Evolutionary conservation across 345 rosid genomes (phyloP).

Genomic region (Syzygium oleosum): DNA sequence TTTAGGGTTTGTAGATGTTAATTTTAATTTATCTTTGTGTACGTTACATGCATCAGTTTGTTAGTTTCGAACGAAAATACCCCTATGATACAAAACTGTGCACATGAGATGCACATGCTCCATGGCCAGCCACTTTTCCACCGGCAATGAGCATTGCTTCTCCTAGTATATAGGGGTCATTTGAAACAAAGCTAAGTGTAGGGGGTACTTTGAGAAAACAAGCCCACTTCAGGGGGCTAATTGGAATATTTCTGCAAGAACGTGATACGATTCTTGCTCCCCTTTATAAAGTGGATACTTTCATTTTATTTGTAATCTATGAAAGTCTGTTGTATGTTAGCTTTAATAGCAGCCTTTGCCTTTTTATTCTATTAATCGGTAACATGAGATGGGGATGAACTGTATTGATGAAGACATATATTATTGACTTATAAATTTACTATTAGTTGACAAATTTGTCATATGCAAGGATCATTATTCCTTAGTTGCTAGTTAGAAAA

Average conservation of each 20-base stretch:
- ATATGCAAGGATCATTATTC: neutral
- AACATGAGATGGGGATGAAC: neutral
- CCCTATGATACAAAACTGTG: neutral
- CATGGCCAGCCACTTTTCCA: neutral
- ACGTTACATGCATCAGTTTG: neutral
- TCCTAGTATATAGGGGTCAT: neutral
- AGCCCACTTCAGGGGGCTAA: neutral
- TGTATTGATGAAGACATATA: neutral
- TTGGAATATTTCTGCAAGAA: neutral
- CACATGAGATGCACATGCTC: neutral
- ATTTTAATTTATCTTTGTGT: neutral
- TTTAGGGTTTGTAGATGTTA: neutral
- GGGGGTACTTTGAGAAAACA: neutral
- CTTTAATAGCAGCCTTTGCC: neutral
- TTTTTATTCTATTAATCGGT: neutral
- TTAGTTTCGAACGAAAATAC: neutral
- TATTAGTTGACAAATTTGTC: neutral
- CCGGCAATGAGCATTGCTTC: neutral
- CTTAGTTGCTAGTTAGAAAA: neutral
- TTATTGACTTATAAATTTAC: neutral
- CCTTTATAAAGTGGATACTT: neutral
- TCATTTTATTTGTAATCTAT: neutral
- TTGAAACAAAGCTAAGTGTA: neutral
- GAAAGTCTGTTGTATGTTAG: neutral
- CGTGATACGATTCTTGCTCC: neutral